A percentile compares a stretch with the other conserved stretches of the same genome.
These are phyloP conservation scores for Rhodotorula paludigena DNA, from an alignment of 768 basidiomycete genomes.

Conservation along the genomic window DNA sequence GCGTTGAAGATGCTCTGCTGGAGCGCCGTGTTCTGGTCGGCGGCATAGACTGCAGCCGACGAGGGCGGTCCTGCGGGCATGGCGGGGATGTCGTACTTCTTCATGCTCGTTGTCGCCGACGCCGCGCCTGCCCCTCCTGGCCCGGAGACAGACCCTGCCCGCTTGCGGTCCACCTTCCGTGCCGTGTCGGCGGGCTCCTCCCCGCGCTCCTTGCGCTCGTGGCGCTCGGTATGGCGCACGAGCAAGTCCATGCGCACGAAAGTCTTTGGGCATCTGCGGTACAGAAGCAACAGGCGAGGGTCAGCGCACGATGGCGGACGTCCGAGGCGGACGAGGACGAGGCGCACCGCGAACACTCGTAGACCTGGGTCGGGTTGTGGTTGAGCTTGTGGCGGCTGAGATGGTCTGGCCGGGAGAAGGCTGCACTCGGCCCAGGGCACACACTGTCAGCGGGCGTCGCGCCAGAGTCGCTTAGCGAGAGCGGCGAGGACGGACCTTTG, in stretches of 20 bases:
- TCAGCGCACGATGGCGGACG: too few species aligned
- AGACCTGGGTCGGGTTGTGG: slow-evolving; percentile 28
- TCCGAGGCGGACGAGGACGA: neutral
- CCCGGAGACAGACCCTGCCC: neutral
- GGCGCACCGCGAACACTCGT: slow-evolving; percentile 21
- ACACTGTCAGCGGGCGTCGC: too few species aligned
- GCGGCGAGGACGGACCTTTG: slow-evolving; percentile 16
- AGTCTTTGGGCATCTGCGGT: slow-evolving; percentile 31
- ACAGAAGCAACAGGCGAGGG: neutral
- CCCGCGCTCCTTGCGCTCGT: slow-evolving; percentile 40
- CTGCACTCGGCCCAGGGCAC: slow-evolving; percentile 4
- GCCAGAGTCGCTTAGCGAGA: neutral
- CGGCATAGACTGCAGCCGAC: slow-evolving; percentile 2
- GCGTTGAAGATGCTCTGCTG: slow-evolving; percentile 26
- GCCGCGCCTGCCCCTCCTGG: too few species aligned
- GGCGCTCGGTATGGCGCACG: slow-evolving; percentile 39
- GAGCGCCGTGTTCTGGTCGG: slow-evolving; percentile 14
- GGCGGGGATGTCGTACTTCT: slow-evolving; percentile 21
- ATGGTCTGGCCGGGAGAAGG: slow-evolving; percentile 36
- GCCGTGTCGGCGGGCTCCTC: slow-evolving; percentile 11
- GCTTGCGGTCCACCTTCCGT: slow-evolving; percentile 12
- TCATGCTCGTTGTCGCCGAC: neutral
- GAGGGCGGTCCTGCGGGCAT: neutral
- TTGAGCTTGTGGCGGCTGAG: slow-evolving; percentile 38
- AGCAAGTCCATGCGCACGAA: slow-evolving; percentile 39